Conservation (phyloP, 306 rosid genomes). For the Leucaena leucocephala region DNA sequence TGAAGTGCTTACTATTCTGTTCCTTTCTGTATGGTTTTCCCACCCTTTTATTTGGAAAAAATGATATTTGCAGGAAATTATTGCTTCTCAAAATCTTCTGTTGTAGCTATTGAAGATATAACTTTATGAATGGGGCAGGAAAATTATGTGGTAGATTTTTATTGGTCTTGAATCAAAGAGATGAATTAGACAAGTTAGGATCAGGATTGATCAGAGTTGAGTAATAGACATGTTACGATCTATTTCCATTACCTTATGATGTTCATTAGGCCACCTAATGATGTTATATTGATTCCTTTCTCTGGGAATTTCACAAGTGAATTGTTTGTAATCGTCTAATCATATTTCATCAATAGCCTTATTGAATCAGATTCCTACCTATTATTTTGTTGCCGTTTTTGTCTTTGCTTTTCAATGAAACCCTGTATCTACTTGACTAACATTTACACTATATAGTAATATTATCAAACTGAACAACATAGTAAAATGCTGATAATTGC, state of each 20-base stretch:
- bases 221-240: background rate
- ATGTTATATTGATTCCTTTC: background rate
- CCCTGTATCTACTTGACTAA: background rate
- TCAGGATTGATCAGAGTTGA: background rate
- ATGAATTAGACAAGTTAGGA: background rate
- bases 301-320: background rate
- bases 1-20: background rate
- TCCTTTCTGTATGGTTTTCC: background rate
- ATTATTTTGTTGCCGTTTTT: background rate
- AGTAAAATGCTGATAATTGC: background rate
- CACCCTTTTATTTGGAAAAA: background rate
- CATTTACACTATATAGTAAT: background rate
- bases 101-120: background rate
- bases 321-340: background rate
- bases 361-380: background rate
- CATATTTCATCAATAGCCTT: background rate
- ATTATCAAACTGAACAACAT: background rate
- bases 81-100: slow-evolving; percentile 21
- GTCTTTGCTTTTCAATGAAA: background rate
- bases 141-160: background rate
- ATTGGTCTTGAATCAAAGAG: background rate
- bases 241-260: background rate
- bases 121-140: background rate
- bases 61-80: background rate
- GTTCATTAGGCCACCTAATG: background rate